A percentile compares a stretch with the other conserved stretches of the same genome.
Evolutionary conservation across 2,329 filamentous ascomycete genomes (phyloP).

Genomic region (Talaromyces islandicus): DNA sequence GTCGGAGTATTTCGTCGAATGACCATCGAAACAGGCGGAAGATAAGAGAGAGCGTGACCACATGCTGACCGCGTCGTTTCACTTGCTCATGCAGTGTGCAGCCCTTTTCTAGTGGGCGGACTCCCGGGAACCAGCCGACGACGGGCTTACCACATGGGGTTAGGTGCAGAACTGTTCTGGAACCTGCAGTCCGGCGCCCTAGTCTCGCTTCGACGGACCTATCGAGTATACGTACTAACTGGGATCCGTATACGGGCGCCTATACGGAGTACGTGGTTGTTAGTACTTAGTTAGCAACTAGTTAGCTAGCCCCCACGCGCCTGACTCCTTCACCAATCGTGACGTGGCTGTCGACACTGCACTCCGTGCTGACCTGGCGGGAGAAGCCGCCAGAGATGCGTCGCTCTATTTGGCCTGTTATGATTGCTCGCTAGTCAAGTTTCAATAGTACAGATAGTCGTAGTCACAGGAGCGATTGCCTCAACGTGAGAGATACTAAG

Average conservation of each 20-base stretch:
- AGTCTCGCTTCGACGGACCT: no score
- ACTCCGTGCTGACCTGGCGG: not conserved
- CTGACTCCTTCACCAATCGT: constrained; percentile 25
- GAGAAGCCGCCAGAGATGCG: not conserved
- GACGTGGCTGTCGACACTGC: not conserved
- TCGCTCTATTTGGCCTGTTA: not conserved
- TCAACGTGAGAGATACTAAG: no score
- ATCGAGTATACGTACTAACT: no score
- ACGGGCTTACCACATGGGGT: not conserved
- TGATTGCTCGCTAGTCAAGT: no score
- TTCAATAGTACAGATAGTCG: no score
- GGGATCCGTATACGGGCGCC: no score
- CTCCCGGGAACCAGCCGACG: not conserved
- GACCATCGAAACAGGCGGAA: not conserved
- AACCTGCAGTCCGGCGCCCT: no score
- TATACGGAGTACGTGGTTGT: no score
- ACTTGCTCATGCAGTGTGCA: not conserved
- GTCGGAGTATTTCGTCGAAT: not conserved
- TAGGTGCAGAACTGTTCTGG: not conserved
- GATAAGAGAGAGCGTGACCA: not conserved
- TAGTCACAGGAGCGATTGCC: no score
- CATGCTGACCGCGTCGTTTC: not conserved
- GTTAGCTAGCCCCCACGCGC: not conserved
- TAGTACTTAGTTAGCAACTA: no score
- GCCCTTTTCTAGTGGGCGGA: no score